phyloP scores from a whole-genome alignment of 177 flowering plant genomes.

The Tripterygium wilfordii region DNA sequence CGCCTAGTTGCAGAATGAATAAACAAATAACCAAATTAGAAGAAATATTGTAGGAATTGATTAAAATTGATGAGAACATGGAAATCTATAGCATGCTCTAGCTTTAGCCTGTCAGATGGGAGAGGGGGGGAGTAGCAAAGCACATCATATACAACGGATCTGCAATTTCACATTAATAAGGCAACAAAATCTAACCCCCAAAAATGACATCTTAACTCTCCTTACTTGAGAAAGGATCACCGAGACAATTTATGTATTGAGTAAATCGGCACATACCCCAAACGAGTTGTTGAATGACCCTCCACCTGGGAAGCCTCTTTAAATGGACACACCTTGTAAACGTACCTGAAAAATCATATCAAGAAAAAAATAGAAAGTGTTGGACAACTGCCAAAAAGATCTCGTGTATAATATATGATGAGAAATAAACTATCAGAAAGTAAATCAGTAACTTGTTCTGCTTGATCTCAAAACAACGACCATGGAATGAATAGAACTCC shows the following conservation, averaged over 20 bases:
- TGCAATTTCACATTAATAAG: too few species aligned
- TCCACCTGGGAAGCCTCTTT: conserved; percentile 92
- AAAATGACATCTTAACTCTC: too few species aligned
- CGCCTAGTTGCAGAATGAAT: conserved; percentile 32
- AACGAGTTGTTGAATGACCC: conserved; percentile 68
- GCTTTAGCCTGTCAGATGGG: too few species aligned
- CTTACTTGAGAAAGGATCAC: not conserved
- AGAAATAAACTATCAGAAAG: too few species aligned
- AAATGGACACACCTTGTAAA: conserved; percentile 93
- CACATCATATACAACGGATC: too few species aligned
- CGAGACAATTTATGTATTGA: not conserved
- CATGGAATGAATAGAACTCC: conserved; percentile 90
- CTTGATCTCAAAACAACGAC: conserved; percentile 83
- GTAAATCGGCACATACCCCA: conserved; percentile 68
- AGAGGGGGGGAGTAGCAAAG: too few species aligned
- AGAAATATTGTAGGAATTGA: not conserved
- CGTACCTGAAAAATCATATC: conserved; percentile 91
- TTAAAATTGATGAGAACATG: too few species aligned
- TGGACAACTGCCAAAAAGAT: not conserved
- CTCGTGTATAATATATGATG: conserved; percentile 1
- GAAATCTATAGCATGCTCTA: too few species aligned
- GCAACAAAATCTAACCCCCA: too few species aligned
- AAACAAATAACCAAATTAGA: not conserved
- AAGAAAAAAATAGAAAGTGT: too few species aligned
- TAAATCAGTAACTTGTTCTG: conserved; percentile 95